Percentiles rank a stretch among this genome's conserved stretches.
Conservation (phyloP, 768 basidiomycete species). For the Termitomyces sp. region DNA sequence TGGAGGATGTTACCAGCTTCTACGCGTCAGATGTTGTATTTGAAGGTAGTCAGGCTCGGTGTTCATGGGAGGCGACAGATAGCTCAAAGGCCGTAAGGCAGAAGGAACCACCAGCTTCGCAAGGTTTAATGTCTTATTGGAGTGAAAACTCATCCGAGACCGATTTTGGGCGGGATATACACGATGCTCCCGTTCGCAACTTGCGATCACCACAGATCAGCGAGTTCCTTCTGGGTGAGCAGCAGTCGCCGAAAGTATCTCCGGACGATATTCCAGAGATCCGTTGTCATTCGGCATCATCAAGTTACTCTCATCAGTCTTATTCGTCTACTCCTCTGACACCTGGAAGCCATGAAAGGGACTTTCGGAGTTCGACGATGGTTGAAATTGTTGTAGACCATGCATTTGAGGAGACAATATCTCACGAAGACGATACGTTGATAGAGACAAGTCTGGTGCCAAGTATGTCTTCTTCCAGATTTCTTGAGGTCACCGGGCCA, state of each 20-base stretch:
- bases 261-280: constrained; percentile 2
- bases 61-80: constrained; percentile 69
- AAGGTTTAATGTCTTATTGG: constrained; percentile 15
- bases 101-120: constrained; percentile 1
- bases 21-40: constrained; percentile 74
- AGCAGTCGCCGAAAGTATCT: background rate
- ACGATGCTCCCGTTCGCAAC: background rate
- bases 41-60: constrained; percentile 75
- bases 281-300: constrained; percentile 3
- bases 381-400: constrained; percentile 7
- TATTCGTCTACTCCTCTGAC: constrained; percentile 12
- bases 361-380: background rate
- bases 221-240: background rate
- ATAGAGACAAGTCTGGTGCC: constrained; percentile 1
- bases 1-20: constrained; percentile 55
- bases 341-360: constrained; percentile 5
- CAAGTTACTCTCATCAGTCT: constrained; percentile 7
- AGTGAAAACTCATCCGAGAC: constrained; percentile 13
- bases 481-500: constrained; percentile 1
- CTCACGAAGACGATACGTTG: background rate
- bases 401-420: constrained; percentile 1
- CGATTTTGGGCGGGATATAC: background rate
- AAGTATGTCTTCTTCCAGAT: constrained; percentile 5
- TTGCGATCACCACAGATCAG: constrained; percentile 3
- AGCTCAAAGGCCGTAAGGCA: constrained; percentile 27